Evolutionary conservation across 345 rosid species (phyloP), one percentile per base, ranked within the genome.

Genomic region (Euphorbia peplus): DNA sequence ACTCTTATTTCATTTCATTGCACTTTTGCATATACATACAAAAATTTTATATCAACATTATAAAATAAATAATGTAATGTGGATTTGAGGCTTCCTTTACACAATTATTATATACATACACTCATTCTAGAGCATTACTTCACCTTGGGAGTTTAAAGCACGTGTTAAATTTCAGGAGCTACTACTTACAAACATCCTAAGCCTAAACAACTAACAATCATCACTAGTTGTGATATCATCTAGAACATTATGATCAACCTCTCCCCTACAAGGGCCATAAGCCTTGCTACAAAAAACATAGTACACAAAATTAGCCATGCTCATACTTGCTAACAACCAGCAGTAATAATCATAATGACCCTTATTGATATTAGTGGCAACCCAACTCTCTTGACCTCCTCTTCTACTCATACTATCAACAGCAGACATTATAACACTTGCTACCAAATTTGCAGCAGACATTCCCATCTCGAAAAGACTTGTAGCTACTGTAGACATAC

Each of bases 291-390:
- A 68, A 29, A 42, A 28, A 5, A 69, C 56, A 30, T 44, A 69
- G 48, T 69, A 69, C 8, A 30, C 9, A 14, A 69, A 59, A 24
- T 59, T 69, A 46, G 24, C 47, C 25, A 46, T 53, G 8, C 72
- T 54, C 55, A 67, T 24, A 48, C 39, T 16, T 0, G 72, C 88
- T 0, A 90, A 89, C 65, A 90, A 63, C 90, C 90, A 90, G 44
- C 88, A 92, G 78, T 84, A 92, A 51, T 85, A 78, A 80, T 92
- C 91, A 51, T 86, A 87, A 60, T 75, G 93, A 50, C 88, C 92
- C 71, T 78, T 80, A 76, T 92, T 92, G 32, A 92, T 83, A 62
- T 89, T 82, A 73, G 71, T 81, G 1, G 92, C 76, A 65, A 90
- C 85, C 98, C 98, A 92, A 63, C 92, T 83, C 54, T 68, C 85